These are phyloP conservation scores for Fomitopsis schrenkii DNA, from an alignment of 1,284 basidiomycete species.

Conservation along the genomic window DNA sequence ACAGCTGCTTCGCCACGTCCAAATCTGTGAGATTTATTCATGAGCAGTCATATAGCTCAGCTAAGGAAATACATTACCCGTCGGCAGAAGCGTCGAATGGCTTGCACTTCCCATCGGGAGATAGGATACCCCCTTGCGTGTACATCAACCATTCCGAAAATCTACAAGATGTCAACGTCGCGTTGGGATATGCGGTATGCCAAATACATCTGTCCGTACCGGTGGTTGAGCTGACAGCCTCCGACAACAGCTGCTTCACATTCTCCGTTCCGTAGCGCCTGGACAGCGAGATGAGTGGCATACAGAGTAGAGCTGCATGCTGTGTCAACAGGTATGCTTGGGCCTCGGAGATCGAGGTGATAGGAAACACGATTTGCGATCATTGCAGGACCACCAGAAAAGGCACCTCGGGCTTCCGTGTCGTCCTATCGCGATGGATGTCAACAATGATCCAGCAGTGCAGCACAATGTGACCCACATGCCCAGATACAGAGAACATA, in stretches of 20 bases:
- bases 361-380: constrained; percentile 46
- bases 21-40: constrained; percentile 13
- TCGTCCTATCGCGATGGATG: constrained; percentile 26
- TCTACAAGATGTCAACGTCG: constrained; percentile 5
- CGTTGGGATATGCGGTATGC: too few species aligned
- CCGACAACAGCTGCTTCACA: constrained; percentile 45
- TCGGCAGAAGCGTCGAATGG: constrained; percentile 46
- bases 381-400: constrained; percentile 32
- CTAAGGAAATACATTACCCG: constrained; percentile 26
- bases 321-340: constrained; percentile 44
- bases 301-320: constrained; percentile 45
- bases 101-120: constrained; percentile 43
- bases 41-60: background rate
- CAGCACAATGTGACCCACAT: constrained; percentile 5
- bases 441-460: too few species aligned
- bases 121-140: constrained; percentile 32
- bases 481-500: constrained; percentile 10
- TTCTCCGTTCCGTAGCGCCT: constrained; percentile 39
- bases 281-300: constrained; percentile 43
- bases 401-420: constrained; percentile 31
- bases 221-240: constrained; percentile 35
- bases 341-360: constrained; percentile 42
- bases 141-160: constrained; percentile 25
- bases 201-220: background rate
- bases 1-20: constrained; percentile 22